phyloP scores from a whole-genome alignment of 1,284 basidiomycete species.

The Cerioporus squamosus region DNA sequence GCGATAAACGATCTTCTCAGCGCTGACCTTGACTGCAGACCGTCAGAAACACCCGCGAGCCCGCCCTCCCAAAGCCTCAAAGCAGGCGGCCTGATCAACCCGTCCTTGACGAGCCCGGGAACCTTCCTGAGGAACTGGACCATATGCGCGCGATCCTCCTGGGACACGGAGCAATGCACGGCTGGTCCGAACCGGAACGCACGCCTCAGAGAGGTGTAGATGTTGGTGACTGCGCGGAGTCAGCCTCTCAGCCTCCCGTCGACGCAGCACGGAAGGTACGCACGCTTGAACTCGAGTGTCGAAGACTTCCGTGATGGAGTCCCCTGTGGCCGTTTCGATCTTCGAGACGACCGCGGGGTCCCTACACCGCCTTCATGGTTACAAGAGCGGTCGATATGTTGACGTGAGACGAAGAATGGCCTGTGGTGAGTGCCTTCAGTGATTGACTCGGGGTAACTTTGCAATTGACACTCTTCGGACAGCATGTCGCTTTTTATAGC shows the following conservation, averaged over 20 bases:
- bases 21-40: constrained; percentile 29
- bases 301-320: constrained; percentile 21
- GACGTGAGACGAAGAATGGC: too few relatives aligned
- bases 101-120: constrained; percentile 21
- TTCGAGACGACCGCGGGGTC: constrained; percentile 22
- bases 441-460: too few relatives aligned
- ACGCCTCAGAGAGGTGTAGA: constrained; percentile 30
- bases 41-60: constrained; percentile 22
- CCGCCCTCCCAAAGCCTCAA: constrained; percentile 29
- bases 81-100: constrained; percentile 22
- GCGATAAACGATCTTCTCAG: constrained; percentile 31
- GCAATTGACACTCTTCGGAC: too few relatives aligned
- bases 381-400: too few relatives aligned
- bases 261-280: background rate
- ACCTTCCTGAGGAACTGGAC: constrained; percentile 27
- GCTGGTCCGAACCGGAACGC: constrained; percentile 16
- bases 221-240: constrained; percentile 14
- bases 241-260: too few relatives aligned
- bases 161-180: constrained; percentile 5
- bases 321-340: constrained; percentile 26
- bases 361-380: too few relatives aligned
- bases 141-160: constrained; percentile 27
- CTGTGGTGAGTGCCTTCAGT: too few relatives aligned
- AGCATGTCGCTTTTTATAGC: too few relatives aligned
- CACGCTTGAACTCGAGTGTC: constrained; percentile 22